phyloP scores from a whole-genome alignment of 192 early-diverging fungal species.

The Umbelopsis ramanniana region DNA sequence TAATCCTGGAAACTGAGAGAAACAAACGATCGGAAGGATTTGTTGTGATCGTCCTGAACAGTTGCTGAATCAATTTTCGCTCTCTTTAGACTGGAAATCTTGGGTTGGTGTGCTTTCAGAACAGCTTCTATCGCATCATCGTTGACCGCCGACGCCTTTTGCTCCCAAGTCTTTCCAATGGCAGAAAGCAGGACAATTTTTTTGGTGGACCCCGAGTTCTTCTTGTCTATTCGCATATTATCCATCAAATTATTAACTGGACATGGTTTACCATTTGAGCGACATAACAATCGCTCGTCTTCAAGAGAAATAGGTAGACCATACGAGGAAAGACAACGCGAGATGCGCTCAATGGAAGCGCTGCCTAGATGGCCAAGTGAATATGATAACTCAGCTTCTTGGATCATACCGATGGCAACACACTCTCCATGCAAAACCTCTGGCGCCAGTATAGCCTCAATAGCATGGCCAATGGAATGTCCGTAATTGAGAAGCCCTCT shows the following conservation, averaged over 20 bases:
- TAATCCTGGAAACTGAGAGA: constrained; percentile 76
- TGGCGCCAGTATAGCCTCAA: constrained; percentile 88
- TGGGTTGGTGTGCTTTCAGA: neutral
- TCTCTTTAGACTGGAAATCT: neutral
- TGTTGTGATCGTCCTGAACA: constrained; percentile 20
- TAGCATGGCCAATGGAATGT: constrained; percentile 94
- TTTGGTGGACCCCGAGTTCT: constrained; percentile 87
- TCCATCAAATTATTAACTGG: constrained; percentile 81
- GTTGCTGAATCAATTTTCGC: neutral
- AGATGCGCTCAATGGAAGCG: constrained; percentile 79
- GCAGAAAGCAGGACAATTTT: constrained; percentile 81
- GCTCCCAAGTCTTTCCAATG: constrained; percentile 85
- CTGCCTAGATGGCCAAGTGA: constrained; percentile 78
- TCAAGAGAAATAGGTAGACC: constrained; percentile 81
- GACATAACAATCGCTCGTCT: constrained; percentile 63
- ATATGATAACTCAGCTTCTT: constrained; percentile 89
- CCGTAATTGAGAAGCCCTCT: constrained; percentile 96
- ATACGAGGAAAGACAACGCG: constrained; percentile 81
- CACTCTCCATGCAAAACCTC: constrained; percentile 94
- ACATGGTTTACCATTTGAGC: constrained; percentile 59
- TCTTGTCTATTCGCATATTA: constrained; percentile 93
- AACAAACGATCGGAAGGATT: constrained; percentile 71
- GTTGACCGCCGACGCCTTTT: constrained; percentile 73
- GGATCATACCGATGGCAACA: constrained; percentile 90
- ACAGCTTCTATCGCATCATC: constrained; percentile 71